Evolutionary conservation across 2,329 filamentous ascomycete species (phyloP).

Genomic region (Aspergillus neoniger): DNA sequence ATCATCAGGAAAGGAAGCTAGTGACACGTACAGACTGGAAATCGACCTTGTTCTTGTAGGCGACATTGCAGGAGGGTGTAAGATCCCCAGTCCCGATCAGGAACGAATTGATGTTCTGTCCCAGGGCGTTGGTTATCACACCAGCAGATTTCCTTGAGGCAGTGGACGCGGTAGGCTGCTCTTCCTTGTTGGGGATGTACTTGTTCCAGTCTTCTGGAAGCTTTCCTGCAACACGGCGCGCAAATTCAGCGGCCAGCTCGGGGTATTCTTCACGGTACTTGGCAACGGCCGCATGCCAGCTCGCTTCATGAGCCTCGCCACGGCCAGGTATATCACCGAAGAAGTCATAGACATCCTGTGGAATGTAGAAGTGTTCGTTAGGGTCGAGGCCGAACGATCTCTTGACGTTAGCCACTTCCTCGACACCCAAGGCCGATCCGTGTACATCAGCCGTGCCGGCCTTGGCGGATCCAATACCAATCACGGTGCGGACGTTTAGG

Average conservation of each 20-base stretch:
- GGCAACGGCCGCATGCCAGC: conserved; percentile 53
- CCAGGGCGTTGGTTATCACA: conserved; percentile 56
- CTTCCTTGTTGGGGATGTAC: conserved; percentile 46
- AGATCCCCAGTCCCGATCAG: conserved; percentile 59
- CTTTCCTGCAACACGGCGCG: conserved; percentile 51
- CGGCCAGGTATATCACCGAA: conserved; percentile 52
- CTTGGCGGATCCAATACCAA: conserved; percentile 53
- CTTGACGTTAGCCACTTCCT: conserved; percentile 60
- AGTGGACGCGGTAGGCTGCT: conserved; percentile 53
- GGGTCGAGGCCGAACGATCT: conserved; percentile 52
- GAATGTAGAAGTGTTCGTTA: conserved; percentile 50
- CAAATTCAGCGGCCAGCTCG: conserved; percentile 53
- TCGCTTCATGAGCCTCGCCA: conserved; percentile 50
- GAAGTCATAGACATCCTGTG: conserved; percentile 53
- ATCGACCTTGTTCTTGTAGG: conserved; percentile 54
- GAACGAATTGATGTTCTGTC: conserved; percentile 49
- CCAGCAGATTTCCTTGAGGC: conserved; percentile 53
- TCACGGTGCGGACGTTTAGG: conserved; percentile 60
- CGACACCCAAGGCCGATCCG: conserved; percentile 58
- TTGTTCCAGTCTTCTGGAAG: conserved; percentile 54
- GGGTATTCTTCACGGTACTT: conserved; percentile 50
- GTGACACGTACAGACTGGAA: conserved; percentile 50
- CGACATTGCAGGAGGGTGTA: conserved; percentile 58
- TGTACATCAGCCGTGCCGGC: conserved; percentile 56
- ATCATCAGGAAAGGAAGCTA: background rate